Evolutionary conservation across 2,329 filamentous ascomycete genomes (phyloP).

Genomic region (Colletotrichum sp.): DNA sequence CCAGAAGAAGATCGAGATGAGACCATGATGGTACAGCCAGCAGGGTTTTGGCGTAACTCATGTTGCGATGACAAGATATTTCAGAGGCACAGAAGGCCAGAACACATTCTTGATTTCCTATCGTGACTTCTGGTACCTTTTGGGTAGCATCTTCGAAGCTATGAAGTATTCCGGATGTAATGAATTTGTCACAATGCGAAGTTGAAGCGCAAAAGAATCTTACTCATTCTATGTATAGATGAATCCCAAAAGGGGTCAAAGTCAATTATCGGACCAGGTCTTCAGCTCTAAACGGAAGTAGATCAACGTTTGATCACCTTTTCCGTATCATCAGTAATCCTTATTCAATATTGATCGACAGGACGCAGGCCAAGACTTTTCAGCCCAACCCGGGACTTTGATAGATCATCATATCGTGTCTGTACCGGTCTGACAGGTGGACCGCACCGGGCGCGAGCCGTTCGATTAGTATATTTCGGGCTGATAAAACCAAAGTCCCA

Average conservation of each 20-base stretch:
- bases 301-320: background rate
- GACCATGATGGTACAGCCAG: background rate
- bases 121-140: no score
- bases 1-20: background rate
- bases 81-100: fast-evolving
- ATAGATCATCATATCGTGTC: background rate
- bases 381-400: background rate
- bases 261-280: background rate
- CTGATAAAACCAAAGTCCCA: background rate
- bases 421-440: background rate
- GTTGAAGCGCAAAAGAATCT: background rate
- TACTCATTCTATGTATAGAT: background rate
- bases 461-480: background rate
- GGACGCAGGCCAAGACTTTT: background rate
- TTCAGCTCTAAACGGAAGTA: background rate
- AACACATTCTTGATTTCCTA: fast-evolving
- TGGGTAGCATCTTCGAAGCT: background rate
- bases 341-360: background rate
- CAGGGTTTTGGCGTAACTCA: background rate
- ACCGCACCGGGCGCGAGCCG: background rate
- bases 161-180: fast-evolving
- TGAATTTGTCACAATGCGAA: background rate
- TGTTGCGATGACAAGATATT: fast-evolving
- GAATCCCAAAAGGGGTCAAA: background rate
- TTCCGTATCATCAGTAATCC: background rate